Percentiles rank a stretch among this genome's conserved stretches.
Conservation (phyloP, 495 filamentous ascomycete species). For the Aspergillus baeticus region DNA sequence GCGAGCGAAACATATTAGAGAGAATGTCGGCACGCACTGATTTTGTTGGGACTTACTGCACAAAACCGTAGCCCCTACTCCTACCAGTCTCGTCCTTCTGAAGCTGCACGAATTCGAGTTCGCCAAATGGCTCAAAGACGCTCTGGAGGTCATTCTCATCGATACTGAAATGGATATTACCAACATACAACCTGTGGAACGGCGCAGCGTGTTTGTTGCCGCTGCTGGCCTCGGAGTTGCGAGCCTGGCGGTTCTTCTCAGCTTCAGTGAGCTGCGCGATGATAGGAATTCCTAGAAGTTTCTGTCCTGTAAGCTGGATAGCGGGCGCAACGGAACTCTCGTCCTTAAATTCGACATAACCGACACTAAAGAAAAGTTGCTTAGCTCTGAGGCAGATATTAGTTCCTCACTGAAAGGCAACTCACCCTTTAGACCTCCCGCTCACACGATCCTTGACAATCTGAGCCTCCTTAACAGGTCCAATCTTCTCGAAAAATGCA, state of each 20-base stretch:
- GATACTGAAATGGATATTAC: constrained; percentile 99
- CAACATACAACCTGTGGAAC: constrained; percentile 98
- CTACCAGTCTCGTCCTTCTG: constrained; percentile 92
- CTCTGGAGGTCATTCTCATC: constrained; percentile 95
- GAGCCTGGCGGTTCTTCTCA: constrained; percentile 98
- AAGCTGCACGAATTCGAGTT: constrained; percentile 94
- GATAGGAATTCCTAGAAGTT: constrained; percentile 96
- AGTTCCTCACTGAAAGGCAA: constrained; percentile 14
- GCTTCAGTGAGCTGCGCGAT: constrained; percentile 98
- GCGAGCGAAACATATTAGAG: constrained; percentile 9
- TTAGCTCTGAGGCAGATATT: constrained; percentile 10
- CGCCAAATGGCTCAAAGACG: constrained; percentile 97
- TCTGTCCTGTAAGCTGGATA: constrained; percentile 98
- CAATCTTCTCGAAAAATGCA: constrained; percentile 94
- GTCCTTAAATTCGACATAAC: constrained; percentile 98
- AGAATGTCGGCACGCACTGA: constrained; percentile 1
- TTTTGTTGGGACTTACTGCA: constrained; percentile 72
- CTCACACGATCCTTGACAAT: constrained; percentile 99
- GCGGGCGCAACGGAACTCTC: constrained; percentile 92
- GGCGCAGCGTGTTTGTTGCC: constrained; percentile 73
- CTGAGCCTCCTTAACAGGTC: constrained; percentile 94
- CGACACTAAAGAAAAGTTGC: constrained; percentile 69
- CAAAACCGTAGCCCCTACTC: constrained; percentile 96
- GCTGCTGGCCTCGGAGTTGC: constrained; percentile 69
- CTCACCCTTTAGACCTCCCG: constrained; percentile 95